A percentile compares a stretch with the other conserved stretches of the same genome.
phyloP scores from a whole-genome alignment of 768 basidiomycete species.

The Cystofilobasidium ferigula region DNA sequence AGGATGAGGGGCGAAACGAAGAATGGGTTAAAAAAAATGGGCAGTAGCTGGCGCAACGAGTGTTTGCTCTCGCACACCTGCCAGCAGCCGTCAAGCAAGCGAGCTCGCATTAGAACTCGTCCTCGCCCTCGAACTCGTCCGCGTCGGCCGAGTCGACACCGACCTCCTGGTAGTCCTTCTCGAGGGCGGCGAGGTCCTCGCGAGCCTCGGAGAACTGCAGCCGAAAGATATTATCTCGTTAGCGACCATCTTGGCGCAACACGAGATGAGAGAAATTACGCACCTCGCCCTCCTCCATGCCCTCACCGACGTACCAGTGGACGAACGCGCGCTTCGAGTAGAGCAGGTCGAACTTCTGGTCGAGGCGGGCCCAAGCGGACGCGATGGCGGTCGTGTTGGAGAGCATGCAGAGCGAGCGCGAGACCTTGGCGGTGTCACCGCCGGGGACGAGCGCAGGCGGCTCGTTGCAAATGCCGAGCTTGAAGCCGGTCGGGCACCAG shows the following conservation, averaged over 20 bases:
- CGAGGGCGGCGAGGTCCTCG: slow-evolving; percentile 88
- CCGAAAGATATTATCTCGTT: slow-evolving; percentile 26
- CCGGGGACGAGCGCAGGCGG: slow-evolving; percentile 82
- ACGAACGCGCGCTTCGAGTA: slow-evolving; percentile 61
- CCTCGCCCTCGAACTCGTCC: slow-evolving; percentile 37
- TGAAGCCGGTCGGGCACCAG: slow-evolving; percentile 68
- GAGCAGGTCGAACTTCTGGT: slow-evolving; percentile 96
- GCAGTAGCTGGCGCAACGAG: too few species aligned
- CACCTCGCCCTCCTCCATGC: slow-evolving; percentile 99
- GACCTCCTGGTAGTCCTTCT: slow-evolving; percentile 40
- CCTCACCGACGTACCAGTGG: slow-evolving; percentile 42
- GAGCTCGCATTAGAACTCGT: slow-evolving; percentile 33
- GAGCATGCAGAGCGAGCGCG: slow-evolving; percentile 92
- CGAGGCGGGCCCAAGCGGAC: slow-evolving; percentile 81
- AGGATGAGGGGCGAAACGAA: too few species aligned
- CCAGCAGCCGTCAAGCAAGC: too few species aligned
- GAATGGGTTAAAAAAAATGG: not conserved
- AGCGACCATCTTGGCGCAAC: slow-evolving; percentile 63
- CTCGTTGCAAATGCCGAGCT: slow-evolving; percentile 93
- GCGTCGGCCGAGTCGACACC: slow-evolving; percentile 39
- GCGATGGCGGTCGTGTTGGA: slow-evolving; percentile 79
- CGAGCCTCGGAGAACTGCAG: slow-evolving; percentile 97
- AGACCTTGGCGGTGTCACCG: slow-evolving; percentile 88
- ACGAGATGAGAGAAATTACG: slow-evolving; percentile 16
- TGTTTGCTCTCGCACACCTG: too few species aligned